Percentiles rank a stretch among this genome's conserved stretches.
These are phyloP conservation scores for Aureobasidium subglaciale DNA, from an alignment of 2,329 filamentous ascomycete species.

Conservation along the genomic window DNA sequence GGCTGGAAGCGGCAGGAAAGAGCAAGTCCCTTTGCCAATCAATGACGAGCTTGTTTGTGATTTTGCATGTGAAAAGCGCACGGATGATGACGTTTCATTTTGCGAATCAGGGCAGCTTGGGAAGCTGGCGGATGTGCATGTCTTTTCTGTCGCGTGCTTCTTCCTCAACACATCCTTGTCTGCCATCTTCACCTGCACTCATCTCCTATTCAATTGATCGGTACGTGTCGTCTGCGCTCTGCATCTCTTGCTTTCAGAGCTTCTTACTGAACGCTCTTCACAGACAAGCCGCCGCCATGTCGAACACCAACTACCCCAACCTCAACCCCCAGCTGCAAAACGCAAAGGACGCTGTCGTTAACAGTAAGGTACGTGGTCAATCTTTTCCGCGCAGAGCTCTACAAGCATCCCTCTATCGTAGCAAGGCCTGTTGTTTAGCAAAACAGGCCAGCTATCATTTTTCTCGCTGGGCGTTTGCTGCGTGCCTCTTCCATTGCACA, in stretches of 20 bases:
- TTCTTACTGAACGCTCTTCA: neutral
- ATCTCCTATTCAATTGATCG: constrained; percentile 8
- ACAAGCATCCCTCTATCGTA: neutral
- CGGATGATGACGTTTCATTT: constrained; percentile 9
- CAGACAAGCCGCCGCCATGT: constrained; percentile 10
- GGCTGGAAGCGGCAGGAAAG: neutral
- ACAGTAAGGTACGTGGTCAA: constrained; percentile 38
- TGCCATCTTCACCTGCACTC: neutral
- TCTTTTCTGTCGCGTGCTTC: constrained; percentile 12
- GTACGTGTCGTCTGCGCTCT: neutral
- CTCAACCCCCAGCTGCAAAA: constrained; percentile 23
- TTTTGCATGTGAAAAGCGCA: constrained; percentile 11
- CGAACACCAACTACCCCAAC: constrained; percentile 23
- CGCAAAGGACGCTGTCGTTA: constrained; percentile 31
- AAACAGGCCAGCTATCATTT: constrained; percentile 20
- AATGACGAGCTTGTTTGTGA: constrained; percentile 12
- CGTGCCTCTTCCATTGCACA: neutral
- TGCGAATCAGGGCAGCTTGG: constrained; percentile 6
- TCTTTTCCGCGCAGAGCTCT: constrained; percentile 29
- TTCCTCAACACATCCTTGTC: constrained; percentile 1
- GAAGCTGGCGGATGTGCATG: neutral
- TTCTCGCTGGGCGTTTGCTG: neutral
- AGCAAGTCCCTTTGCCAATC: neutral
- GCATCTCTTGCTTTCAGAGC: neutral
- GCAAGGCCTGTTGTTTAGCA: constrained; percentile 26